Conservation (phyloP, 2,329 filamentous ascomycete genomes). For the Fonsecaea nubica region DNA sequence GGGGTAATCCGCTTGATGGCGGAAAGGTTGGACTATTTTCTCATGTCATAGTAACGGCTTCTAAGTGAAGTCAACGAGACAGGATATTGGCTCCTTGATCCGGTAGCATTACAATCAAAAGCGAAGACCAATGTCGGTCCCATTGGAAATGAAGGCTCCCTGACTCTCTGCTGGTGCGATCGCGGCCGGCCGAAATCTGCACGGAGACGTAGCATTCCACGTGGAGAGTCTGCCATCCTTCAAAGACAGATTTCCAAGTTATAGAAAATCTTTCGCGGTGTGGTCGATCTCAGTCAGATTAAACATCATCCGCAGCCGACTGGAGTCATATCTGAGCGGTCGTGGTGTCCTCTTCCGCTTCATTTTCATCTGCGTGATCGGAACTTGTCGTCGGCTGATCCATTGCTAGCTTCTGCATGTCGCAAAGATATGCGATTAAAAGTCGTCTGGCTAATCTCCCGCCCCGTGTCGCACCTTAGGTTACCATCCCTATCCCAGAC, state of each 20-base stretch:
- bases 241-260: background rate
- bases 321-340: background rate
- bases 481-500: background rate
- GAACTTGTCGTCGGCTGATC: background rate
- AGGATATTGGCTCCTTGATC: background rate
- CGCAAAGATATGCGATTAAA: background rate
- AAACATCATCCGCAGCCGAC: background rate
- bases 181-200: background rate
- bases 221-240: background rate
- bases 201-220: background rate
- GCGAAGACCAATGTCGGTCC: background rate
- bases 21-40: background rate
- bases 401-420: background rate
- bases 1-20: background rate
- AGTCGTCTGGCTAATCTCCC: background rate
- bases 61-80: background rate
- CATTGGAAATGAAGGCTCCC: background rate
- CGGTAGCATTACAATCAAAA: background rate
- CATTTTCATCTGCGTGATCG: background rate
- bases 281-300: background rate
- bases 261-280: background rate
- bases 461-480: background rate
- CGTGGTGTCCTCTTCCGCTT: background rate
- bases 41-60: background rate
- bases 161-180: background rate